Evolutionary conservation across 83 land plant genomes (phyloP), one percentile per base, ranked within the genome.

Genomic region (Picea mariana): DNA sequence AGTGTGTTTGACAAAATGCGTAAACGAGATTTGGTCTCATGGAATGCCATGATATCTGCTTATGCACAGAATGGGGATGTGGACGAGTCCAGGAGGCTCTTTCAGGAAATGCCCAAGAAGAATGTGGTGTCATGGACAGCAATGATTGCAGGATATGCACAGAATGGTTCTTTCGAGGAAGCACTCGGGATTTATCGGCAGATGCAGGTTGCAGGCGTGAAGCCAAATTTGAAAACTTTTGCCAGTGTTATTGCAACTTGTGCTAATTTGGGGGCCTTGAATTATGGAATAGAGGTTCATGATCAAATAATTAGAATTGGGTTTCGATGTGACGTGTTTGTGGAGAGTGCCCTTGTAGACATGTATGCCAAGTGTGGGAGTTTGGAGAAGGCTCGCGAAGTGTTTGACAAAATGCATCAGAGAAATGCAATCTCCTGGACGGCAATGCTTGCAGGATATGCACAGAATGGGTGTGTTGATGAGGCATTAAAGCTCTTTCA

Each of bases 1-100:
- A n/a, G n/a, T n/a, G n/a, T n/a, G n/a, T n/a, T n/a, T n/a, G n/a
- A n/a, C n/a, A n/a, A n/a, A n/a, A n/a, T n/a, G n/a, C n/a, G n/a
- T 93, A 77, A 34, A 4, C 88, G 24, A 20, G 88, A 93, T 85
- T 91, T 93, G 23, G 84, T 85, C 24, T 88, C 95, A 0, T 93
- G 95, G 93, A 93, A 89, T 6, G 67, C 87, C 34, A 84, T 86
- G 34, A 91, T 93, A 40, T 27, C 86, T 13, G 60, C 86, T 21
- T 86, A 81, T 85, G 77, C 77, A 1, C 90, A 87, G 15, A 78
- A 76, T 26, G 86, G 88, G 13, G 82, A 80, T 68, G 77, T 75
- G 21, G 69, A 59, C 18, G 87, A 82, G 55, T 84, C 87, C 11
- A 5, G 84, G 20, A 62, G 59, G 79, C 47, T 80, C 42, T 87